Evolutionary conservation across 2,329 filamentous ascomycete species (phyloP).

Genomic region (Clathrospora elynae): DNA sequence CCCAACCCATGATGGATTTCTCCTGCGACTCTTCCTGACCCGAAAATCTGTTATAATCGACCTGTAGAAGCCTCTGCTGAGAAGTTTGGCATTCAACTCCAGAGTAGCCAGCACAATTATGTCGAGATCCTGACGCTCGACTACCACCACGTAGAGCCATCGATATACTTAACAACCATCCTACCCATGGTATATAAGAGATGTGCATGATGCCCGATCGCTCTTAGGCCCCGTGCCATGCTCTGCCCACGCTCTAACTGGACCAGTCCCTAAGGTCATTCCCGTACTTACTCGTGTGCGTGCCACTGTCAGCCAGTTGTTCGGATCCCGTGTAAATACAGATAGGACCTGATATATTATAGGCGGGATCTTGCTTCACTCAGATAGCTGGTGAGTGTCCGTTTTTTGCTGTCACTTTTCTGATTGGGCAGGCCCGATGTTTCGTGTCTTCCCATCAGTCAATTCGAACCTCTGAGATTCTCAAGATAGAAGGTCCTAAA

Average conservation of each 20-base stretch:
- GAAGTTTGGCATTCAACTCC: background rate
- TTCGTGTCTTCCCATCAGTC: conserved; percentile 12
- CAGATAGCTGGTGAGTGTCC: background rate
- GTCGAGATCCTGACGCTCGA: background rate
- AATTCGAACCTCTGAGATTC: conserved; percentile 6
- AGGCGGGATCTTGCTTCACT: conserved; percentile 4
- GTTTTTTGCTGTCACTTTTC: conserved; percentile 16
- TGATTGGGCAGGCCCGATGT: conserved; percentile 14
- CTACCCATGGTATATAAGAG: conserved; percentile 1
- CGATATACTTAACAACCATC: conserved; percentile 15
- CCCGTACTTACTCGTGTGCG: conserved; percentile 10
- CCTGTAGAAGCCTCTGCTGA: conserved; percentile 7
- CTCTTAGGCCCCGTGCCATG: conserved; percentile 5
- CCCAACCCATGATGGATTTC: conserved; percentile 33
- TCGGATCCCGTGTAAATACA: background rate
- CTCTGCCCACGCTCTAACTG: conserved; percentile 7
- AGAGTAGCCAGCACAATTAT: conserved; percentile 5
- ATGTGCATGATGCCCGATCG: conserved; percentile 9
- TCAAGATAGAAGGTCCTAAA: conserved; percentile 1
- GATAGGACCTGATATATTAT: background rate
- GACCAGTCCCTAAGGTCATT: conserved; percentile 9
- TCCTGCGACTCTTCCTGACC: conserved; percentile 4
- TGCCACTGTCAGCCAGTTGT: conserved; percentile 17
- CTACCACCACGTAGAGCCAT: conserved; percentile 2
- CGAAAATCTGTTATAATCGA: background rate